Conservation (phyloP, 1,284 basidiomycete genomes). For the Butyriboletus appendiculatus region DNA sequence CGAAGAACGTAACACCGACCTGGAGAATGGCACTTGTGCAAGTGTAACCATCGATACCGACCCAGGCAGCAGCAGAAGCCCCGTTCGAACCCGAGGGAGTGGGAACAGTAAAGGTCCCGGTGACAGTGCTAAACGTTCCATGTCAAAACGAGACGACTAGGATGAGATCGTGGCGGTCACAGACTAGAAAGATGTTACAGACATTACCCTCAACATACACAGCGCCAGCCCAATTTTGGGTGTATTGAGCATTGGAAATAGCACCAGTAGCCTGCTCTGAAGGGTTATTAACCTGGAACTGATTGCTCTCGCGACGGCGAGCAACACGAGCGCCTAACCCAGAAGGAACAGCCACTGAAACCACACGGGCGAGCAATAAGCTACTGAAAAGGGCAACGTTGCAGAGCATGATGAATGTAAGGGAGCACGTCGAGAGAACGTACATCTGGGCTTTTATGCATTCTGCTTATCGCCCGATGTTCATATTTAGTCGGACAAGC, state of each 20-base stretch:
- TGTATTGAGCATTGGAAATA: neutral
- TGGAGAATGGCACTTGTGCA: slow-evolving; percentile 3
- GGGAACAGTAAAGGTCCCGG: slow-evolving; percentile 10
- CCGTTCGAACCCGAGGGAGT: neutral
- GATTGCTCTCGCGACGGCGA: neutral
- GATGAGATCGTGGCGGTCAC: neutral
- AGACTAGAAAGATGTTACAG: neutral
- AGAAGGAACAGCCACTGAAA: slow-evolving; percentile 8
- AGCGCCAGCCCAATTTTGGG: slow-evolving; percentile 9
- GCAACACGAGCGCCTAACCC: neutral
- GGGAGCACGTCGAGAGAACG: too few relatives aligned
- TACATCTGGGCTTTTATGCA: too few relatives aligned
- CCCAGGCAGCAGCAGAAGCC: neutral
- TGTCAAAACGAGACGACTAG: neutral
- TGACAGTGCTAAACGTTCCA: slow-evolving; percentile 6
- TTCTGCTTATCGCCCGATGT: too few relatives aligned
- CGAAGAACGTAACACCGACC: slow-evolving; percentile 4
- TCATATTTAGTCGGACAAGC: too few relatives aligned
- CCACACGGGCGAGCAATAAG: neutral
- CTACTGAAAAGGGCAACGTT: too few relatives aligned
- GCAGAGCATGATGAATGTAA: too few relatives aligned
- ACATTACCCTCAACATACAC: neutral
- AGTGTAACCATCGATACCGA: slow-evolving; percentile 12
- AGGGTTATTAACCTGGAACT: neutral
- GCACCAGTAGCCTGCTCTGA: neutral